Evolutionary conservation across 768 basidiomycete species (phyloP).

Genomic region (Xanthoconium purpureum): DNA sequence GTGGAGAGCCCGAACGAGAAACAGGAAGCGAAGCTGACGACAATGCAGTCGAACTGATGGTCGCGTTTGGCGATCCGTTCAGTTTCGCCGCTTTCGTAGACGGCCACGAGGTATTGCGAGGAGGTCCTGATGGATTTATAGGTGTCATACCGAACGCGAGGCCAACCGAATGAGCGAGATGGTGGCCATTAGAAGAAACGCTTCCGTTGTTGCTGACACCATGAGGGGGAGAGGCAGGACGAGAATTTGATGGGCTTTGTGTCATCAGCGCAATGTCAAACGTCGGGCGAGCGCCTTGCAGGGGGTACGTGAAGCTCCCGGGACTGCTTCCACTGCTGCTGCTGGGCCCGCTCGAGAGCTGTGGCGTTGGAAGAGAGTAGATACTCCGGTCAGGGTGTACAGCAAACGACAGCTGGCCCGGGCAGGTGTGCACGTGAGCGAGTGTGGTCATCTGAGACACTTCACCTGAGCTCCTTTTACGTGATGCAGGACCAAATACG

Average conservation of each 20-base stretch:
- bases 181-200: constrained; percentile 43
- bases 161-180: constrained; percentile 81
- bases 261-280: constrained; percentile 32
- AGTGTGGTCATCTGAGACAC: constrained; percentile 26
- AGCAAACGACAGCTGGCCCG: constrained; percentile 30
- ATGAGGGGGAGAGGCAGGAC: constrained; percentile 57
- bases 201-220: constrained; percentile 29
- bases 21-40: constrained; percentile 41
- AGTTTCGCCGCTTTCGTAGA: constrained; percentile 21
- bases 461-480: constrained; percentile 33
- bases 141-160: constrained; percentile 93
- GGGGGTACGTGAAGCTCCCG: constrained; percentile 45
- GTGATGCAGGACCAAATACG: constrained; percentile 23
- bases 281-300: constrained; percentile 23
- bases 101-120: constrained; percentile 40
- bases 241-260: constrained; percentile 51
- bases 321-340: constrained; percentile 62
- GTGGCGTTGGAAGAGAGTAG: constrained; percentile 50
- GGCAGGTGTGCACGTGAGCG: constrained; percentile 34
- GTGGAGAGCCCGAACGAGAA: constrained; percentile 65
- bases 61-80: constrained; percentile 8
- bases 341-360: constrained; percentile 62
- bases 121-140: constrained; percentile 43
- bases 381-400: constrained; percentile 24
- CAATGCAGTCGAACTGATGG: constrained; percentile 7